A percentile compares a stretch with the other conserved stretches of the same genome.
These are phyloP conservation scores for Clarireedia monteithiana DNA, from an alignment of 2,329 filamentous ascomycete genomes.

Conservation along the genomic window DNA sequence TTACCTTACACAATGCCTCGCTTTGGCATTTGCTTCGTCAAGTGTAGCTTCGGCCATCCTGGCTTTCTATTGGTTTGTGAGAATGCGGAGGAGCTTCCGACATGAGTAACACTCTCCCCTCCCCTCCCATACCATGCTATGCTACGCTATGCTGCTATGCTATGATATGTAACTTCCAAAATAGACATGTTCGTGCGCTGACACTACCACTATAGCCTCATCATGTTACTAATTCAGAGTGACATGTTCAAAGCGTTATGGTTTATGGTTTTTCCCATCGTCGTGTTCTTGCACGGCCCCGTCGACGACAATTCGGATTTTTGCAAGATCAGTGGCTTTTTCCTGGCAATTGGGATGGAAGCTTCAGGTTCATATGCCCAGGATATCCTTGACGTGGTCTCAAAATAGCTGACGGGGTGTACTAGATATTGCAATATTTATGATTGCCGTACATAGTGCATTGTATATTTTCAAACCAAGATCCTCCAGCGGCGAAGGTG, in stretches of 20 bases:
- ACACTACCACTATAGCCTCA: constrained; percentile 43
- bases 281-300: constrained; percentile 45
- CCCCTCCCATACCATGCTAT: background rate
- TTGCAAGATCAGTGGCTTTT: constrained; percentile 63
- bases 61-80: constrained; percentile 63
- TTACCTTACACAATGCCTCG: constrained; percentile 25
- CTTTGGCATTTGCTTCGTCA: constrained; percentile 36
- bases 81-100: constrained; percentile 66
- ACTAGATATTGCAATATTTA: constrained; percentile 58
- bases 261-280: constrained; percentile 57
- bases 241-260: constrained; percentile 64
- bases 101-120: constrained; percentile 47
- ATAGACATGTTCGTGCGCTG: constrained; percentile 6
- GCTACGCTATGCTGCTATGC: background rate
- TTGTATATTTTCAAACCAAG: constrained; percentile 60
- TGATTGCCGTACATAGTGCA: constrained; percentile 67
- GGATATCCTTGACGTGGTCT: background rate
- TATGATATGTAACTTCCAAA: background rate
- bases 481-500: constrained; percentile 43
- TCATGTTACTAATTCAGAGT: constrained; percentile 65
- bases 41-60: constrained; percentile 50
- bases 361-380: constrained; percentile 41
- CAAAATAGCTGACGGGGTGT: background rate
- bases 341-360: constrained; percentile 58
- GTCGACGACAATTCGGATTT: constrained; percentile 45